Percentiles rank a stretch among this genome's conserved stretches.
phyloP scores from a whole-genome alignment of 495 filamentous ascomycete genomes.

The Tuber calosporum region DNA sequence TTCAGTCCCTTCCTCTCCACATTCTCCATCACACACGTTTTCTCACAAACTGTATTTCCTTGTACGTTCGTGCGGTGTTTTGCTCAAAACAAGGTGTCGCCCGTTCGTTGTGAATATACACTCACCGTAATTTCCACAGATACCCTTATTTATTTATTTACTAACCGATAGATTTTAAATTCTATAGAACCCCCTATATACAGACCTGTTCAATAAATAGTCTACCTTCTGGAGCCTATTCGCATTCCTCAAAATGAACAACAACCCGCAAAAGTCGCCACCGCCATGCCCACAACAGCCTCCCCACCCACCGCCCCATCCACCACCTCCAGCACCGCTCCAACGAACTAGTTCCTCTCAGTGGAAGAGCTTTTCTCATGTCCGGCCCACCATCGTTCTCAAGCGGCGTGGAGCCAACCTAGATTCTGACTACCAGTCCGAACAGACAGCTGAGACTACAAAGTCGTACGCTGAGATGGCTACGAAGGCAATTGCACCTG shows the following conservation, averaged over 20 bases:
- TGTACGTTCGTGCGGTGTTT: neutral
- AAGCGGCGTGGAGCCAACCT: neutral
- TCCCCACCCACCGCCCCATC: neutral
- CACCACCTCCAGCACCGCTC: neutral
- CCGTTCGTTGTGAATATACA: neutral
- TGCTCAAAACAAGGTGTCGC: neutral
- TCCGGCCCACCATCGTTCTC: neutral
- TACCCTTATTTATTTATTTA: neutral
- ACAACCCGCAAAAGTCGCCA: neutral
- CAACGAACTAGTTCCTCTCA: neutral
- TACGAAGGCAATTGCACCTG: neutral
- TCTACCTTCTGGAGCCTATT: neutral
- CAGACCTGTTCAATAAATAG: neutral
- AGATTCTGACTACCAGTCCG: neutral
- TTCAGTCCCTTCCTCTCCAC: too few relatives aligned
- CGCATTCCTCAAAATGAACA: neutral
- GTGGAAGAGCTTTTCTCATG: neutral
- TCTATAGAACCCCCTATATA: neutral
- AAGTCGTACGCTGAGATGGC: constrained; percentile 1
- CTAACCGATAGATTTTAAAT: neutral
- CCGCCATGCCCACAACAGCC: neutral
- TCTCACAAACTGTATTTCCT: neutral
- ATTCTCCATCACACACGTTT: too few relatives aligned
- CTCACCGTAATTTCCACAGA: neutral
- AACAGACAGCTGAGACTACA: neutral